A percentile compares a stretch with the other conserved stretches of the same genome.
Conservation (phyloP, 257 asterid species). For the Solanum chmielewskii region DNA sequence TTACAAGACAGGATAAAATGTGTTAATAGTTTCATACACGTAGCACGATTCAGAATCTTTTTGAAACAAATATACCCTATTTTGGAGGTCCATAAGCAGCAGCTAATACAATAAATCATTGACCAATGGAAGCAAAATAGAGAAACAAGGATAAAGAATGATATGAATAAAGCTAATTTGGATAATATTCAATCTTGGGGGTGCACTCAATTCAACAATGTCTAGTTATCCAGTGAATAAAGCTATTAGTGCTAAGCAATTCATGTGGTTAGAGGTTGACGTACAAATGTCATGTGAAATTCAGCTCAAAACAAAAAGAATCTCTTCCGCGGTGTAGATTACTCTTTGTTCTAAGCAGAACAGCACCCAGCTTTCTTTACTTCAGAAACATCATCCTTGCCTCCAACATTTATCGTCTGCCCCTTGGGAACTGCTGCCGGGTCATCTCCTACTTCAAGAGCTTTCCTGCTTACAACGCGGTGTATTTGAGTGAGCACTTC, state of each 20-base stretch:
- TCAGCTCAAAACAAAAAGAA: neutral
- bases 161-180: neutral
- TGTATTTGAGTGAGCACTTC: conserved; percentile 4
- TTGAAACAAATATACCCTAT: neutral
- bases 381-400: neutral
- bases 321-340: neutral
- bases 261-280: neutral
- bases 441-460: conserved; percentile 3
- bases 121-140: neutral
- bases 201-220: neutral
- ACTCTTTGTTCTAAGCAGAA: neutral
- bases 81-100: neutral
- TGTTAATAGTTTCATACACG: neutral
- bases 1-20: neutral
- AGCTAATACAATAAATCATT: neutral
- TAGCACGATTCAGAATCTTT: neutral
- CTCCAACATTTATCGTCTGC: neutral
- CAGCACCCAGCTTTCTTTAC: conserved; percentile 8
- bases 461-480: conserved; percentile 1
- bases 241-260: neutral
- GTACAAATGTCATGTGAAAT: neutral
- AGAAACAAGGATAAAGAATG: neutral
- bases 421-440: neutral
- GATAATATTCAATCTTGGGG: neutral
- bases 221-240: neutral